Percentiles rank a stretch among this genome's conserved stretches.
These are phyloP conservation scores for Tricholoma matsutake DNA, from an alignment of 768 basidiomycete species.

Conservation along the genomic window DNA sequence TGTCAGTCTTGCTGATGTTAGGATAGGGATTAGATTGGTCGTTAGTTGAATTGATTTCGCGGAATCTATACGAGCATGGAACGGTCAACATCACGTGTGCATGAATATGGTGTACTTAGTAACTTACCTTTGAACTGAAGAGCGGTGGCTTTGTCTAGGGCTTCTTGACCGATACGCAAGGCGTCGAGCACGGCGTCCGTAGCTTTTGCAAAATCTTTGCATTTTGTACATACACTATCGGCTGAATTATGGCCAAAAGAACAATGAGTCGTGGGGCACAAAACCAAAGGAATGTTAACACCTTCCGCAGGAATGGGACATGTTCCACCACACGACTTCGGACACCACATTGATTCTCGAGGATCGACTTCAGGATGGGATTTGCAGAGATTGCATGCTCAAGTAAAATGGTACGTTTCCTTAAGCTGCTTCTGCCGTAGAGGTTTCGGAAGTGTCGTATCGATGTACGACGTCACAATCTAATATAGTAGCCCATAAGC, in stretches of 20 bases:
- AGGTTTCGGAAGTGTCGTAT: constrained; percentile 65
- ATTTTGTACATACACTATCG: constrained; percentile 48
- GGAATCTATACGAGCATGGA: constrained; percentile 43
- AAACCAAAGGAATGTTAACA: constrained; percentile 19
- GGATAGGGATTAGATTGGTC: constrained; percentile 60
- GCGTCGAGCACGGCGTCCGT: constrained; percentile 60
- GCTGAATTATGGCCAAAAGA: constrained; percentile 34
- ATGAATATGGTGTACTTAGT: neutral
- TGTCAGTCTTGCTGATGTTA: constrained; percentile 55
- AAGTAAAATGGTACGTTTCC: constrained; percentile 79
- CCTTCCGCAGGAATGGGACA: constrained; percentile 64
- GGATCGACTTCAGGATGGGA: constrained; percentile 44
- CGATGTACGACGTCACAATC: constrained; percentile 84
- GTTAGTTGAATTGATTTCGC: constrained; percentile 56
- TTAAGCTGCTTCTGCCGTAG: constrained; percentile 54
- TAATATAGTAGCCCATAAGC: constrained; percentile 23
- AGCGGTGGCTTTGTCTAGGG: constrained; percentile 63
- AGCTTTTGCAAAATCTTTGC: constrained; percentile 45
- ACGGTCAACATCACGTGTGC: neutral
- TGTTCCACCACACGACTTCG: constrained; percentile 61
- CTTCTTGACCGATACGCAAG: constrained; percentile 68
- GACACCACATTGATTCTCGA: constrained; percentile 67
- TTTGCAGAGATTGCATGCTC: constrained; percentile 61
- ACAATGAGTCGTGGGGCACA: neutral
- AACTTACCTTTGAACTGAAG: constrained; percentile 64